Percentiles rank a stretch among this genome's conserved stretches.
Evolutionary conservation across 345 rosid species (phyloP).

Genomic region (Pistacia integerrima): DNA sequence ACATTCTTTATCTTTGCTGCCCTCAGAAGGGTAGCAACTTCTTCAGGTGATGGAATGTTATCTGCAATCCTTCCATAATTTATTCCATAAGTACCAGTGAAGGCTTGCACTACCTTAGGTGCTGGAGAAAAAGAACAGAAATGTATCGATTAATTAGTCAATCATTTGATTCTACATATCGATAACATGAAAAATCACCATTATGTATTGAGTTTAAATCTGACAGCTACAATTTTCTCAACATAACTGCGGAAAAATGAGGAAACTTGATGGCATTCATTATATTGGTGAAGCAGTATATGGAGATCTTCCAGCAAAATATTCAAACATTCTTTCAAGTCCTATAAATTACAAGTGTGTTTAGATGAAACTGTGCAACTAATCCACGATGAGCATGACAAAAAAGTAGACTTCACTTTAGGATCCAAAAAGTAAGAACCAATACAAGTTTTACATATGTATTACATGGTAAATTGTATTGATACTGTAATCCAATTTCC

Average conservation of each 20-base stretch:
- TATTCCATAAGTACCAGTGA: conserved; percentile 91
- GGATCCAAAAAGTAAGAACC: background rate
- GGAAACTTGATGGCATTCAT: background rate
- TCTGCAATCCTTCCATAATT: conserved; percentile 94
- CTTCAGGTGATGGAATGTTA: conserved; percentile 90
- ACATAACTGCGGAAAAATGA: background rate
- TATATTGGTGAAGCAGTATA: background rate
- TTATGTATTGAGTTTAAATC: background rate
- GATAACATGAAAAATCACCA: background rate
- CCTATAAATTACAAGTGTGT: background rate
- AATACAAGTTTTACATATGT: background rate
- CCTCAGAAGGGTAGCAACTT: conserved; percentile 77
- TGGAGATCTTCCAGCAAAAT: background rate
- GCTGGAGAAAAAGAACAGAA: conserved; percentile 34
- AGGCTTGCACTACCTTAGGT: conserved; percentile 47
- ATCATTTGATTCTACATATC: conserved; percentile 11
- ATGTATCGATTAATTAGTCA: conserved; percentile 10
- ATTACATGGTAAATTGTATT: background rate
- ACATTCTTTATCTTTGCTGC: conserved; percentile 84
- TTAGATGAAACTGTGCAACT: background rate
- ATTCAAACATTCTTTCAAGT: background rate
- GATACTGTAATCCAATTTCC: background rate
- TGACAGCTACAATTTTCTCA: background rate
- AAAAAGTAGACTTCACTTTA: background rate
- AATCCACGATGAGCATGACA: background rate